Evolutionary conservation across 768 basidiomycete species (phyloP).

Genomic region (Termitomyces eurrhizus): DNA sequence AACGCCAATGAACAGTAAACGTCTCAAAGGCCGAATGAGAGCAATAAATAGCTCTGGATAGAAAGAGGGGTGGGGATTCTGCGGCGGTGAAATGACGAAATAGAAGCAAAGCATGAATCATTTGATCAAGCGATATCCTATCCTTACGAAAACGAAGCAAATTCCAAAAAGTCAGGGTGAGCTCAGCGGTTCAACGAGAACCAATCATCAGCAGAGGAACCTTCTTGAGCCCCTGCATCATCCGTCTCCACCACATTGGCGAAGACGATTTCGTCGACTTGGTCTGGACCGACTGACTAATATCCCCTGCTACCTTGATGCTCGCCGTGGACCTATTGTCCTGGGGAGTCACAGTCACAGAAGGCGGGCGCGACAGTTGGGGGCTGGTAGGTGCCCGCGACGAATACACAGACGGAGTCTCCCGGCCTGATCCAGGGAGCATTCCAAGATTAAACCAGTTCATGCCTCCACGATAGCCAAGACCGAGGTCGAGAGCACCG

Average conservation of each 20-base stretch:
- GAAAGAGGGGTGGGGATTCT: no score
- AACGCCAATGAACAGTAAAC: neutral
- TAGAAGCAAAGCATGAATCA: neutral
- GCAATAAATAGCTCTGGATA: neutral
- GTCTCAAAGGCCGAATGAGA: neutral
- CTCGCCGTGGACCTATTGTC: slow-evolving; percentile 17
- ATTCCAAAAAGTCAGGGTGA: neutral
- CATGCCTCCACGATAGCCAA: slow-evolving; percentile 33
- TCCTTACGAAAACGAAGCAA: neutral
- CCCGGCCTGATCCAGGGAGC: slow-evolving; percentile 31
- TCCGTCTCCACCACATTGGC: slow-evolving; percentile 29
- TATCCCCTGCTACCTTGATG: slow-evolving; percentile 7
- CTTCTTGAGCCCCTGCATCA: slow-evolving; percentile 23
- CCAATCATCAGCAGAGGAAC: slow-evolving; percentile 19
- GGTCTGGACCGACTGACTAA: slow-evolving; percentile 2
- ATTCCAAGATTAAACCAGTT: slow-evolving; percentile 37
- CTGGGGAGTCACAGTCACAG: slow-evolving; percentile 17
- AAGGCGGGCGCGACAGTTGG: slow-evolving; percentile 25
- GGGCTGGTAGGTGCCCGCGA: slow-evolving; percentile 28
- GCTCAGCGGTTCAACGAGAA: neutral
- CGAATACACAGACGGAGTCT: slow-evolving; percentile 34
- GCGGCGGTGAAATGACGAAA: neutral
- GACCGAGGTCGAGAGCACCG: slow-evolving; percentile 35
- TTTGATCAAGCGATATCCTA: neutral
- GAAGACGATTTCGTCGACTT: slow-evolving; percentile 15